phyloP scores from a whole-genome alignment of 2,329 filamentous ascomycete genomes.

The Colletotrichum siamense region DNA sequence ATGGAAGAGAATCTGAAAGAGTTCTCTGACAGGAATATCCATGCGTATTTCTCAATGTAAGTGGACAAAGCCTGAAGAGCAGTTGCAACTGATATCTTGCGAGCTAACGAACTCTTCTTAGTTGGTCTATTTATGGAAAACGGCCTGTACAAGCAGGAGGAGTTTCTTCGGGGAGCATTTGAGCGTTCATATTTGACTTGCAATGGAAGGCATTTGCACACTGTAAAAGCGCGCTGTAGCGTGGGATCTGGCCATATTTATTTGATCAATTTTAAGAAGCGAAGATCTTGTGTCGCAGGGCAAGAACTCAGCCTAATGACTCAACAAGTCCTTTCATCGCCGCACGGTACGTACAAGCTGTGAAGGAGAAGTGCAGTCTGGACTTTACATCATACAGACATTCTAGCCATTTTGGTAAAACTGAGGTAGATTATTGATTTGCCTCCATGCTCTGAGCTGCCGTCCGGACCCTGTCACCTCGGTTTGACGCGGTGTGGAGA shows the following conservation, averaged over 20 bases:
- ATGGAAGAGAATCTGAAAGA: constrained; percentile 28
- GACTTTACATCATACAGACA: not conserved
- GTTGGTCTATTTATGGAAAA: not conserved
- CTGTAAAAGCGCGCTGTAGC: not conserved
- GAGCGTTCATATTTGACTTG: not conserved
- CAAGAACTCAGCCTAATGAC: not conserved
- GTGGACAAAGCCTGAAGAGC: not conserved
- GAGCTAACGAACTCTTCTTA: not conserved
- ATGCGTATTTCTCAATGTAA: constrained; percentile 22
- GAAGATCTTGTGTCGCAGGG: not conserved
- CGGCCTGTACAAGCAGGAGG: not conserved
- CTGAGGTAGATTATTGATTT: not conserved
- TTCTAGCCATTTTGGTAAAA: not conserved
- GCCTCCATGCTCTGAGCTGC: not conserved
- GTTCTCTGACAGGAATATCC: constrained; percentile 27
- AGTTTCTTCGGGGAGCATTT: not conserved
- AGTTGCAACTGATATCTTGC: not conserved
- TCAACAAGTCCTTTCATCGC: not conserved
- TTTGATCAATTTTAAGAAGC: not conserved
- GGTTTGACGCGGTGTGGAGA: not conserved
- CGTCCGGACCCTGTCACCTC: not conserved
- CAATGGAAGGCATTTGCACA: not conserved
- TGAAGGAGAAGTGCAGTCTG: not conserved
- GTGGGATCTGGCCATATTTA: not conserved
- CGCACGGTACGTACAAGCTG: not conserved